These are phyloP conservation scores for Cordyceps fumosorosea DNA, from an alignment of 2,329 filamentous ascomycete species.

Conservation along the genomic window DNA sequence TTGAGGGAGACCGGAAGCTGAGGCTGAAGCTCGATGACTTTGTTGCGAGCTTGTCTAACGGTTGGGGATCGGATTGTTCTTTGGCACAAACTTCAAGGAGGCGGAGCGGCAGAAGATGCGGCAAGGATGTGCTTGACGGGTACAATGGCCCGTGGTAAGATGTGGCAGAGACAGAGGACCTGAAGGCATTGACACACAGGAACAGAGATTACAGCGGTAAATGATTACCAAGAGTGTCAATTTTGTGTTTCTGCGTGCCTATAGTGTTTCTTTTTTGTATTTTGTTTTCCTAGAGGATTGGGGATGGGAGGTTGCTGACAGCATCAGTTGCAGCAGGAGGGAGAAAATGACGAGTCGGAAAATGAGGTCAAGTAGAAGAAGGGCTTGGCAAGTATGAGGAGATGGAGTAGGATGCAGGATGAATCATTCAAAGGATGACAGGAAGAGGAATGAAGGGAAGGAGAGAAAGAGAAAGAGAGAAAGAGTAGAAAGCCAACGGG, in stretches of 20 bases:
- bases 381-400: background rate
- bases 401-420: background rate
- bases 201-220: background rate
- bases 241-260: background rate
- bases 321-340: background rate
- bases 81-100: background rate
- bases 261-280: background rate
- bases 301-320: background rate
- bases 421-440: background rate
- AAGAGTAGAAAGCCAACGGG: background rate
- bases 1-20: background rate
- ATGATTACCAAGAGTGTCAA: background rate
- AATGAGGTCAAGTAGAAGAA: no score
- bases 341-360: background rate
- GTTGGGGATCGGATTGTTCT: constrained; percentile 3
- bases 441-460: no score
- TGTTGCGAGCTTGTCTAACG: background rate
- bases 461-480: background rate
- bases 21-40: background rate
- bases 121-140: background rate
- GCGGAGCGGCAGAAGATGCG: background rate
- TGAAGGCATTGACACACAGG: constrained; percentile 7
- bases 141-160: constrained; percentile 1
- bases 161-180: background rate
- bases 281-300: background rate